Evolutionary conservation across 2,329 filamentous ascomycete genomes (phyloP).

Genomic region (Sclerotinia spermophila): DNA sequence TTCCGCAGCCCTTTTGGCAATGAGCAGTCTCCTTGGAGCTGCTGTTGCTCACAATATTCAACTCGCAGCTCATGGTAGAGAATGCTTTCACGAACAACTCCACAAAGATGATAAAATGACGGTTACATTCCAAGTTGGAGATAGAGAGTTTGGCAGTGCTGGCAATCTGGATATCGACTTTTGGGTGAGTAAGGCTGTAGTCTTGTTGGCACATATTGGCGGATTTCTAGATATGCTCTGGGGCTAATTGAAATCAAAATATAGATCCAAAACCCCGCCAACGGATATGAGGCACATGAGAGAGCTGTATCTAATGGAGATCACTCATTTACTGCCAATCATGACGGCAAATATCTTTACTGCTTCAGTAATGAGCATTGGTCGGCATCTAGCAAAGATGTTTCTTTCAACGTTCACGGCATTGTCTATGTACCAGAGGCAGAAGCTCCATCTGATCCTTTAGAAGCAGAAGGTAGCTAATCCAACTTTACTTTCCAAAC

Average conservation of each 20-base stretch:
- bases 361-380: slow-evolving; percentile 99
- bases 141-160: slow-evolving; percentile 89
- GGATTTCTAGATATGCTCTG: background rate
- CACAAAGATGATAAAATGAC: slow-evolving; percentile 97
- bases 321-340: slow-evolving; percentile 80
- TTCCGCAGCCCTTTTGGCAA: slow-evolving; percentile 32
- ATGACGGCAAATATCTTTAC: slow-evolving; percentile 89
- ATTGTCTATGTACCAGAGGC: slow-evolving; percentile 94
- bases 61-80: slow-evolving; percentile 84
- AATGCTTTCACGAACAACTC: slow-evolving; percentile 95
- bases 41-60: slow-evolving; percentile 90
- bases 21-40: slow-evolving; percentile 45
- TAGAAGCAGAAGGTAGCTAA: slow-evolving; percentile 77
- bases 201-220: background rate
- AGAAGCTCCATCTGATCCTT: slow-evolving; percentile 78
- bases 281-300: slow-evolving; percentile 74
- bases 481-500: slow-evolving; percentile 24
- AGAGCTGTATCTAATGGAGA: slow-evolving; percentile 84
- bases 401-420: slow-evolving; percentile 98
- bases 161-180: slow-evolving; percentile 97
- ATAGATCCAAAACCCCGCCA: slow-evolving; percentile 74
- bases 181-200: slow-evolving; percentile 65
- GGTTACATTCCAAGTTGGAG: slow-evolving; percentile 96
- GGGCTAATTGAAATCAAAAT: slow-evolving; percentile 18
- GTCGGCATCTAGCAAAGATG: slow-evolving; percentile 94